Conservation (phyloP, 1,284 basidiomycete species). For the Singerocomus inundabilis region DNA sequence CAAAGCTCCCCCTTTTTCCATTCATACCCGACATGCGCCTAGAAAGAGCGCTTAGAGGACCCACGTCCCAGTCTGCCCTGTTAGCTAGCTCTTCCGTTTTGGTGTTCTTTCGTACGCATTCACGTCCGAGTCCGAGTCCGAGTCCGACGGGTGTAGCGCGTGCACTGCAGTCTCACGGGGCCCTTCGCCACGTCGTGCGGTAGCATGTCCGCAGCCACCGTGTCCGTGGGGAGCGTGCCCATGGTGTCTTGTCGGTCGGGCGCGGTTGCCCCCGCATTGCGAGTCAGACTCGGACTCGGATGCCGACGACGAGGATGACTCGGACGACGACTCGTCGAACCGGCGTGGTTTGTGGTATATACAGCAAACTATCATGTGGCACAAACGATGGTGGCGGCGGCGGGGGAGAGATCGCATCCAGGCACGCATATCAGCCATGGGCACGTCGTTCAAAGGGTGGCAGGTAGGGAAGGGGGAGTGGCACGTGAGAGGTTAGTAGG, state of each 20-base stretch:
- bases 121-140: constrained; percentile 13
- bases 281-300: constrained; percentile 45
- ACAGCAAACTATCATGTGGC: constrained; percentile 70
- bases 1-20: neutral
- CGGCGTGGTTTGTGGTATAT: constrained; percentile 79
- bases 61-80: neutral
- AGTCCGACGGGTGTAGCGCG: constrained; percentile 9
- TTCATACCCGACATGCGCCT: neutral
- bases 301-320: too few species aligned
- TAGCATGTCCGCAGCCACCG: constrained; percentile 1
- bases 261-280: constrained; percentile 9
- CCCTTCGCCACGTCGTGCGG: constrained; percentile 7
- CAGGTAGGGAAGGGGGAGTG: too few species aligned
- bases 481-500: too few species aligned
- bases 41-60: too few species aligned
- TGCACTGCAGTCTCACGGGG: constrained; percentile 15
- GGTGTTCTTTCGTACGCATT: constrained; percentile 28
- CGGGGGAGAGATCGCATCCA: too few species aligned
- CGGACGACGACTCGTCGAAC: constrained; percentile 80
- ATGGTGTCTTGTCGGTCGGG: constrained; percentile 11
- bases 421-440: too few species aligned
- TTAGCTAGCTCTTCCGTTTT: constrained; percentile 19
- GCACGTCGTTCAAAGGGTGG: too few species aligned
- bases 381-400: too few species aligned
- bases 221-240: constrained; percentile 8